Conservation (phyloP, 257 asterid species). For the Verbena officinalis region DNA sequence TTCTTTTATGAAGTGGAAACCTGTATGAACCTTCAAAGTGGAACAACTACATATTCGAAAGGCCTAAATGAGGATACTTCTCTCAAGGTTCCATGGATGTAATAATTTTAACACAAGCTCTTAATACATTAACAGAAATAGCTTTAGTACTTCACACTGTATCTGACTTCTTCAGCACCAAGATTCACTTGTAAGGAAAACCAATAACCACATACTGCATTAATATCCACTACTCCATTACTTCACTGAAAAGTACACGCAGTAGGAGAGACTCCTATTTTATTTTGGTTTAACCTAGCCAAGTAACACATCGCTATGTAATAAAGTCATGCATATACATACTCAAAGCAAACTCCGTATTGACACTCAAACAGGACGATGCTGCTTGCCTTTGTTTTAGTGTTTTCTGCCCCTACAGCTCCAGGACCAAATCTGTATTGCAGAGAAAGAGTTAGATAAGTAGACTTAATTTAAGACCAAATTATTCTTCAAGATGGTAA, state of each 20-base stretch:
- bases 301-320: constrained; percentile 32
- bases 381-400: constrained; percentile 30
- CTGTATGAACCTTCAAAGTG: constrained; percentile 23
- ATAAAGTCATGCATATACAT: constrained; percentile 25
- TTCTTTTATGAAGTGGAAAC: constrained; percentile 18
- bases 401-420: constrained; percentile 42
- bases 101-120: constrained; percentile 32
- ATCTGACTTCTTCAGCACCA: constrained; percentile 27
- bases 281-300: constrained; percentile 31
- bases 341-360: constrained; percentile 27
- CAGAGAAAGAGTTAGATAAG: constrained; percentile 31
- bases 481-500: constrained; percentile 25
- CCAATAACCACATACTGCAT: constrained; percentile 24
- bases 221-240: constrained; percentile 28
- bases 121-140: constrained; percentile 32
- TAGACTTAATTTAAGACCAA: constrained; percentile 17
- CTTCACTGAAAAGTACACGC: constrained; percentile 39
- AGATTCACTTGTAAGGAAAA: constrained; percentile 25
- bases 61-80: constrained; percentile 10
- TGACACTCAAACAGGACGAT: constrained; percentile 25
- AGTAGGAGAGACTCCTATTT: constrained; percentile 45
- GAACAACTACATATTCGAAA: constrained; percentile 4
- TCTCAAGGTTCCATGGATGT: constrained; percentile 20
- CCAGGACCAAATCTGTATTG: constrained; percentile 53
- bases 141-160: constrained; percentile 28